These are phyloP conservation scores for Kodamaea leandrae DNA, from an alignment of 805 yeast genomes.

Conservation along the genomic window DNA sequence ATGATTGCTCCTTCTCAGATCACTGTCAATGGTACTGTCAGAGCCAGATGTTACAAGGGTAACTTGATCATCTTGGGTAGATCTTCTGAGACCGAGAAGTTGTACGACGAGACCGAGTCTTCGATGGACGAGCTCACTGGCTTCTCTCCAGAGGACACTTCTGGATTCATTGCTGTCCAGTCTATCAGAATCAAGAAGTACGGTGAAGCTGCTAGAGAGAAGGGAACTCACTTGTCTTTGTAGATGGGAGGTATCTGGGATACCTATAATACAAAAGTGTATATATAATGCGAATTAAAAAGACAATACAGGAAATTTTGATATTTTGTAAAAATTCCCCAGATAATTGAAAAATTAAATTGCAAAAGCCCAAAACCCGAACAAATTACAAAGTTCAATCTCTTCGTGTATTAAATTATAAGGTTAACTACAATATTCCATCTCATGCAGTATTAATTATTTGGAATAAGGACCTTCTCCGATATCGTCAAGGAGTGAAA, in stretches of 20 bases:
- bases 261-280: background rate
- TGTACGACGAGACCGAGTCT: slow-evolving; percentile 96
- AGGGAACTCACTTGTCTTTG: slow-evolving; percentile 53
- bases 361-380: too few species aligned
- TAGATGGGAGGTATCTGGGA: slow-evolving; percentile 18
- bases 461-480: slow-evolving; percentile 2
- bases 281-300: background rate
- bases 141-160: slow-evolving; percentile 93
- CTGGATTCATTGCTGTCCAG: slow-evolving; percentile 97
- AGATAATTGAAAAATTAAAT: too few species aligned
- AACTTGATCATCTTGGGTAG: slow-evolving; percentile 82
- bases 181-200: slow-evolving; percentile 97
- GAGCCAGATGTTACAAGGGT: slow-evolving; percentile 94
- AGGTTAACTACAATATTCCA: too few species aligned
- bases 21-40: slow-evolving; percentile 94
- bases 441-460: background rate
- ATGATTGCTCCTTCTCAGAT: slow-evolving; percentile 94
- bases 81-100: slow-evolving; percentile 91
- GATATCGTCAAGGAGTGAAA: slow-evolving; percentile 9
- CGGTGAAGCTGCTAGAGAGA: slow-evolving; percentile 91
- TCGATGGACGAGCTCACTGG: slow-evolving; percentile 99
- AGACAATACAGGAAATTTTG: too few species aligned
- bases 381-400: too few species aligned
- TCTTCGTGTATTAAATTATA: too few species aligned
- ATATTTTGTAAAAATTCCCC: too few species aligned